Evolutionary conservation across 192 early-diverging fungal species (phyloP).

Genomic region (Paraglomus occultum): DNA sequence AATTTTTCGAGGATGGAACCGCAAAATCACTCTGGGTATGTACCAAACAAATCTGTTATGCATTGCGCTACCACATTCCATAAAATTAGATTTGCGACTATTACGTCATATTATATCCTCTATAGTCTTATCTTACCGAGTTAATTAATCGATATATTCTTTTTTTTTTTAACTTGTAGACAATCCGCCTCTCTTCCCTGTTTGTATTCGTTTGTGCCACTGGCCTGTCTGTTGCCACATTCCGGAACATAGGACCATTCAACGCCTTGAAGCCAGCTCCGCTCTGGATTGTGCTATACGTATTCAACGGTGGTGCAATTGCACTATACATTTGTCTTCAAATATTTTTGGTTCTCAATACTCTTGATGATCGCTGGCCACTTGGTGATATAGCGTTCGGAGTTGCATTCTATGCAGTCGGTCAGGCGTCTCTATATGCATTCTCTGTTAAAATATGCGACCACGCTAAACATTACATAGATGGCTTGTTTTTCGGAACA

Average conservation of each 20-base stretch:
- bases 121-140: not conserved
- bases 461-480: conserved; percentile 90
- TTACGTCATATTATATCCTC: not conserved
- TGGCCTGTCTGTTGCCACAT: conserved; percentile 83
- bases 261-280: conserved; percentile 59
- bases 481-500: conserved; percentile 95
- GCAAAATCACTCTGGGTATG: conserved; percentile 84
- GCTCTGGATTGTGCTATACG: conserved; percentile 85
- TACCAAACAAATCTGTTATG: not conserved
- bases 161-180: conserved; percentile 35
- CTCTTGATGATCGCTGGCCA: conserved; percentile 95
- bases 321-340: conserved; percentile 87
- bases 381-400: conserved; percentile 92
- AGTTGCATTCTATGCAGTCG: conserved; percentile 81
- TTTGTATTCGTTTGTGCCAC: conserved; percentile 76
- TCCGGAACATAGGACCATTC: conserved; percentile 65
- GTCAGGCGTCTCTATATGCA: conserved; percentile 79
- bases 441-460: conserved; percentile 83
- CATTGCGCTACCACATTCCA: not conserved
- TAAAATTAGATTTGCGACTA: not conserved
- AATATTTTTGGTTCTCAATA: conserved; percentile 91
- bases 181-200: conserved; percentile 82
- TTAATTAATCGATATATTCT: not conserved
- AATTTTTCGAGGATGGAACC: conserved; percentile 97
- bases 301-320: conserved; percentile 80